Base-by-base conservation (phyloP, 1,139 yeast genomes). In the Kazachstania sp. region DNA sequence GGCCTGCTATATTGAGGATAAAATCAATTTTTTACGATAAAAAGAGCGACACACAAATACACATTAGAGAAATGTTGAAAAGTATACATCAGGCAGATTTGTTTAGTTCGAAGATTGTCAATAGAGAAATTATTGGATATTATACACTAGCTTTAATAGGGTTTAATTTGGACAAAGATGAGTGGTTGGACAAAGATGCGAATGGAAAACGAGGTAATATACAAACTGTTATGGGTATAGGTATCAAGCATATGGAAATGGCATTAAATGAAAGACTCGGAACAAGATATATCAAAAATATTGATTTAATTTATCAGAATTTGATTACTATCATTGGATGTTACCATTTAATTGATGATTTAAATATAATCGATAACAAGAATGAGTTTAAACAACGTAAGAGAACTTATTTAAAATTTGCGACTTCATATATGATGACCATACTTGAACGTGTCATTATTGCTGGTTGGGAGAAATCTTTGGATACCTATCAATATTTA, bases 111-210 rank as follows among this genome's bases (percentile, higher is more conserved):
- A 55, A 53, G 40, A 54, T 60, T 34, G 60, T 61, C 12, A 59
- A 64, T 46, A 58, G 56, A 45, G 67, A 63, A 51, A 55, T 65
- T 28, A 59, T 63, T 43, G 64, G 61, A 51, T 58, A 51, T 39
- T 64, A 60, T 42, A 62, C 61, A 39, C 45, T 63, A 38, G 61
- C 59, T 8, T 47, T 62, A 47, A 55, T 63, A 45, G 65, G 64
- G 16, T 48, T 52, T 19, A 46, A 53, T 39, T 51, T 60, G 41
- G 51, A 56, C 9, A 63, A 63, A 4, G 44, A 45, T 13, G 40
- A 46, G 9, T 63, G 66, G 66, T 32, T 46, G 13, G 50, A 50
- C 13, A 16, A 36, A 4, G 28, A 23, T 23, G 6, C 28, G 28
- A 9, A 23, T 23, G 28, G 8, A 23, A 23, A 23, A 35, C n/a